Base-by-base conservation (phyloP, 1,139 yeast species). In the Hanseniaspora uvarum region DNA sequence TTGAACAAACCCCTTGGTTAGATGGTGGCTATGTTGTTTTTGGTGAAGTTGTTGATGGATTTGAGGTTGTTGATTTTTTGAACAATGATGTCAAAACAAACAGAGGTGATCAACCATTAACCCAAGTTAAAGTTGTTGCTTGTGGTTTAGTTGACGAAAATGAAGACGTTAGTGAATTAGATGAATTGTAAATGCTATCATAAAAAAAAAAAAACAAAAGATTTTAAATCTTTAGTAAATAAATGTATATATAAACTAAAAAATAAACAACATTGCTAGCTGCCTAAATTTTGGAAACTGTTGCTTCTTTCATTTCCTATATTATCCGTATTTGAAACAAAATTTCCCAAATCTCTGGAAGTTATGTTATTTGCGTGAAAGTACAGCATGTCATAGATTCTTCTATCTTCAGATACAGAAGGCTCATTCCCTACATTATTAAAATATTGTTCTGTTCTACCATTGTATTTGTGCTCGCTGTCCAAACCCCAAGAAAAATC, bases 11-110 rank as follows among this genome's bases (percentile, higher is more conserved):
- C 37, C 68, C 72, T 43, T 79, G 83, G 83, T 74, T 84, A 62
- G 79, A 83, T 67, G 83, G 83, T 40, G 70, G 69, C 24, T 88
- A 84, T 67, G 94, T 84, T 60, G 92, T 83, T n/a, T 84, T 84
- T 63, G 94, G 94, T 56, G 85, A 83, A 68, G 83, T 84, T 53
- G 57, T 79, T 11, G 85, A 81, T 52, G 92, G 92, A 23, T 70
- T 76, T 63, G 84, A 81, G 43, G 77, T 81, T 14, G 80, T 80
- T 41, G 72, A 74, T 56, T 68, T 72, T 63, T 75, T 70, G 38
- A 43, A 47, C 41, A 85, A 80, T 62, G 70, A 68, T 52, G 80
- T 76, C 57, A 70, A 75, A 61, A 79, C 81, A 39, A 65, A 68
- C 56, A 63, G 69, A 52, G 71, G 73, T 38, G 80, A 78, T 65